Evolutionary conservation across 768 basidiomycete genomes (phyloP), one percentile per base, ranked within the genome.

Genomic region (Tricholoma sp.): DNA sequence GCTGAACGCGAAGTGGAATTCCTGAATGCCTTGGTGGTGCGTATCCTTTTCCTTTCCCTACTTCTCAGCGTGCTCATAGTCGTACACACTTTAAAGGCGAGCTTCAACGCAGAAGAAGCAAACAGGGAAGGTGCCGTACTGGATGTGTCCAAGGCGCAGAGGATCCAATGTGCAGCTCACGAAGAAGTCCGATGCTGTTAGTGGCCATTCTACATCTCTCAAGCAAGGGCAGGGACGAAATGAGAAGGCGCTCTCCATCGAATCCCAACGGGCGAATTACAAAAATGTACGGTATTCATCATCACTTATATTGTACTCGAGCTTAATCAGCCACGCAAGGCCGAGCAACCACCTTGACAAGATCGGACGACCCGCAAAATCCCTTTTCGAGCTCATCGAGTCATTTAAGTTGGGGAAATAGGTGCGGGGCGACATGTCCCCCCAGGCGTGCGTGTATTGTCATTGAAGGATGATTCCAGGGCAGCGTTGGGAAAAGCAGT

Each of bases 381-480:
- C 79, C 10, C 79, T 94, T 7, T 91, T 89, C 66, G 89, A 93
- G 54, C 77, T 92, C 1, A 73, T n/a, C n/a, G n/a, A n/a, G n/a
- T n/a, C n/a, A n/a, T n/a, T n/a, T n/a, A n/a, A n/a, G n/a, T 79
- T 3, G 90, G 90, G 0, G 85, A 89, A 67, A 85, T 91, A 24
- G 90, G 84, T 18, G 82, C 80, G 0, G 91, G 89, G 3, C 74
- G 84, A 35, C 87, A 90, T 61, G 77, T 91, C 0, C 89, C 91
- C 0, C 88, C 88, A 0, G 82, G 82, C 37, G 76, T 81, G 18
- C 84, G 88, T 4, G 79, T 92, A 1, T 70, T 92, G n/a, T 79
- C 82, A 50, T 70, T 95, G 61, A 72, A 71, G 8, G 84, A 88
- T 46, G 95, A 94, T n/a, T 63, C 95, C 95, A 0, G 91, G 89